Evolutionary conservation across 2,329 filamentous ascomycete genomes (phyloP).

Genomic region (Aspergillus sp.): DNA sequence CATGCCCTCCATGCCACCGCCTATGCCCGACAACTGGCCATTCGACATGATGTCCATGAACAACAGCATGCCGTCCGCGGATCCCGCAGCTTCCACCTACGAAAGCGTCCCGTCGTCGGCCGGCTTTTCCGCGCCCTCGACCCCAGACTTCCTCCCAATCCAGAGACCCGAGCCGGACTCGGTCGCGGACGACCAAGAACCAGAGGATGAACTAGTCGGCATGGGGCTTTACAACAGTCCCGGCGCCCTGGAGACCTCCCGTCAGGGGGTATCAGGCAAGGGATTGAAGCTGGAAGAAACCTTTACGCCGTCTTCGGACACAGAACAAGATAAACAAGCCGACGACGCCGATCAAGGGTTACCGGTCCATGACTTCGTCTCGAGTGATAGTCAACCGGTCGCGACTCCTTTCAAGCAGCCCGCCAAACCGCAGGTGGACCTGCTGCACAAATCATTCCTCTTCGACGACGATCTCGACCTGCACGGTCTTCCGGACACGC

Average conservation of each 20-base stretch:
- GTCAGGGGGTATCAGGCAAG: constrained; percentile 54
- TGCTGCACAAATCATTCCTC: constrained; percentile 23
- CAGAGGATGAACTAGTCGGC: constrained; percentile 66
- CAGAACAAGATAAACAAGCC: constrained; percentile 48
- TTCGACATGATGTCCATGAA: constrained; percentile 26
- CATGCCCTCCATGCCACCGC: constrained; percentile 13
- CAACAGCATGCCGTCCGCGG: constrained; percentile 22
- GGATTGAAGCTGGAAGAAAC: constrained; percentile 74
- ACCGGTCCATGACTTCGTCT: constrained; percentile 3
- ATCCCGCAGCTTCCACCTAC: constrained; percentile 21
- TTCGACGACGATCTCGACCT: constrained; percentile 22
- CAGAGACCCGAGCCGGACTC: constrained; percentile 27
- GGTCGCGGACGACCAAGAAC: constrained; percentile 46
- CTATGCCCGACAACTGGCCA: constrained; percentile 21
- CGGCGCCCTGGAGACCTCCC: constrained; percentile 48
- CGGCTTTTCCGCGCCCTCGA: constrained; percentile 25
- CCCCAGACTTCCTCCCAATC: constrained; percentile 31
- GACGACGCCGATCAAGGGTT: constrained; percentile 37
- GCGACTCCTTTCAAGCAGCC: constrained; percentile 14
- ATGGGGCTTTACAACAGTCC: constrained; percentile 73
- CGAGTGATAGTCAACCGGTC: constrained; percentile 5
- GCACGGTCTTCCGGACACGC: constrained; percentile 12
- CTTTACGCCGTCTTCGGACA: constrained; percentile 55
- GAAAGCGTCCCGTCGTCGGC: constrained; percentile 28
- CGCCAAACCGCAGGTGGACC: constrained; percentile 10